phyloP scores from a whole-genome alignment of 2,329 filamentous ascomycete genomes.

The Chaetomium olivaceum region DNA sequence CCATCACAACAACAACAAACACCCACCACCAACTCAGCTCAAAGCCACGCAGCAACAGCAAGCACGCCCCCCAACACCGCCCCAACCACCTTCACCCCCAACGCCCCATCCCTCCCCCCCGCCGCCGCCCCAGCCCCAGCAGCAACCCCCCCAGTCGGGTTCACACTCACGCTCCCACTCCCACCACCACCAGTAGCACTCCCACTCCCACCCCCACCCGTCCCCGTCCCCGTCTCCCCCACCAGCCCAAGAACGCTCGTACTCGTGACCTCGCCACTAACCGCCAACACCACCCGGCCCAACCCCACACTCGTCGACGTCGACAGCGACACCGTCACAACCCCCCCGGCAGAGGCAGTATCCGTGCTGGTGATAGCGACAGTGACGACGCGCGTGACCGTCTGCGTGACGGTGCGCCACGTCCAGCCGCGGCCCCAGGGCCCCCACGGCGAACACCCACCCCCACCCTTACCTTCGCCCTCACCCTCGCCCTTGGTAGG shows the following conservation, averaged over 20 bases:
- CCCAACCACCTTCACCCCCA: slow-evolving; percentile 26
- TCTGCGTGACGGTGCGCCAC: slow-evolving; percentile 39
- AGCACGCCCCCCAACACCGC: slow-evolving; percentile 36
- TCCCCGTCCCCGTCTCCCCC: slow-evolving; percentile 6
- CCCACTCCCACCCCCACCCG: background rate
- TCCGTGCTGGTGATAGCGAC: slow-evolving; percentile 34
- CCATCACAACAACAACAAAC: background rate
- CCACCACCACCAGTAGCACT: slow-evolving; percentile 9
- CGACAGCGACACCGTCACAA: slow-evolving; percentile 22
- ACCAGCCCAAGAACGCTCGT: slow-evolving; percentile 34
- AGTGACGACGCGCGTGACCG: slow-evolving; percentile 40
- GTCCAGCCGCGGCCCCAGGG: slow-evolving; percentile 46
- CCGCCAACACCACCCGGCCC: slow-evolving; percentile 37
- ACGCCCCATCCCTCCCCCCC: background rate
- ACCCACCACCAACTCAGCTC: slow-evolving; percentile 2
- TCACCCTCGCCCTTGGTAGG: no score
- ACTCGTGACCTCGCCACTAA: slow-evolving; percentile 36
- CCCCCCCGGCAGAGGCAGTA: no score
- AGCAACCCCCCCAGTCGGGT: background rate
- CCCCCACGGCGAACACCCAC: slow-evolving; percentile 39
- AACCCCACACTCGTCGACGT: slow-evolving; percentile 36
- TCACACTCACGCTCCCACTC: slow-evolving; percentile 26
- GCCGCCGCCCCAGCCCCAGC: background rate
- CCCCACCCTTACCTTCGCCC: no score
- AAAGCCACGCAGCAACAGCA: slow-evolving; percentile 36